Conservation (phyloP, 2,329 filamentous ascomycete species). For the Aspergillus piperis region DNA sequence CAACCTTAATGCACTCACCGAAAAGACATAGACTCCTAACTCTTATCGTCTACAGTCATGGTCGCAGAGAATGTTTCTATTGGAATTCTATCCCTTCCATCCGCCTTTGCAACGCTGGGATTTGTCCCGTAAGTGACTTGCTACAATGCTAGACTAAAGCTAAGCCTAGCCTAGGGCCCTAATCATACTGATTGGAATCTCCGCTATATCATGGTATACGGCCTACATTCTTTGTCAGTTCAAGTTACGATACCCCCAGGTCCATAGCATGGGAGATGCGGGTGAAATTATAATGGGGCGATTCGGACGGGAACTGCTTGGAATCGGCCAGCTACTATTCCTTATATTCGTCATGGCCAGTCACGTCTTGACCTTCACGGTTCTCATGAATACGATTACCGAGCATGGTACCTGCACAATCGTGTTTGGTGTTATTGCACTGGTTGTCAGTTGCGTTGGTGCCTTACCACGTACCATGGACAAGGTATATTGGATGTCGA, state of each 20-base stretch:
- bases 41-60: conserved; percentile 47
- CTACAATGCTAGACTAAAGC: neutral
- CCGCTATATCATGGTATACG: conserved; percentile 59
- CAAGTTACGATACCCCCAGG: conserved; percentile 57
- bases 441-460: conserved; percentile 59
- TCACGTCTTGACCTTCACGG: conserved; percentile 69
- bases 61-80: conserved; percentile 61
- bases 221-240: conserved; percentile 63
- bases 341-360: conserved; percentile 69
- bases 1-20: neutral
- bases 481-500: conserved; percentile 62
- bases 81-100: conserved; percentile 59
- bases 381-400: conserved; percentile 66
- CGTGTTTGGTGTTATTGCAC: conserved; percentile 61
- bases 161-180: conserved; percentile 41
- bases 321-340: conserved; percentile 62
- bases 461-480: conserved; percentile 64
- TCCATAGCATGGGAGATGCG: conserved; percentile 69
- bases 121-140: conserved; percentile 49
- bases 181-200: conserved; percentile 56
- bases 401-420: conserved; percentile 64
- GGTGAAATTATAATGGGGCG: conserved; percentile 64
- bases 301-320: conserved; percentile 63
- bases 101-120: conserved; percentile 56
- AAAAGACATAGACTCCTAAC: conserved; percentile 10